These are phyloP conservation scores for Plenodomus lindquistii DNA, from an alignment of 2,329 filamentous ascomycete genomes.

Conservation along the genomic window DNA sequence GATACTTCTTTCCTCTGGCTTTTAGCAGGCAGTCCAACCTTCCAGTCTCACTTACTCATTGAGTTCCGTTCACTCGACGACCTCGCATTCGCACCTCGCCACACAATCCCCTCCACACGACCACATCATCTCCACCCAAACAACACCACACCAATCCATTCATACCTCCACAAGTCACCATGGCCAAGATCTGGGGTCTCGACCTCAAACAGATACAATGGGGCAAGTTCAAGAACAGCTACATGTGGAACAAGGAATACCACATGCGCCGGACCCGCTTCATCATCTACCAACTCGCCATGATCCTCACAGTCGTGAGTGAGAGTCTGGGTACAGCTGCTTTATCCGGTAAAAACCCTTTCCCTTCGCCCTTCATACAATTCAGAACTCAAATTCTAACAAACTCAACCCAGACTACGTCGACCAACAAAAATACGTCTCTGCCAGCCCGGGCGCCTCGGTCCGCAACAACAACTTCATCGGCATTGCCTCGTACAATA, in stretches of 20 bases:
- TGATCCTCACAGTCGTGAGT: slow-evolving; percentile 61
- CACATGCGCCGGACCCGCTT: slow-evolving; percentile 62
- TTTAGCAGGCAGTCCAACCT: too few species aligned
- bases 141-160: too few species aligned
- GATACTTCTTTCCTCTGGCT: too few species aligned
- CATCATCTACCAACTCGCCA: slow-evolving; percentile 62
- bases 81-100: too few species aligned
- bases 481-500: slow-evolving; percentile 61
- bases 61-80: too few species aligned
- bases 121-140: too few species aligned
- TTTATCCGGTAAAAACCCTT: slow-evolving; percentile 51
- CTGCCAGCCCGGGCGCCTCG: slow-evolving; percentile 45
- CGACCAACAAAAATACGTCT: slow-evolving; percentile 56
- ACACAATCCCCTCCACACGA: too few species aligned
- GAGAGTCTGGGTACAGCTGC: slow-evolving; percentile 61
- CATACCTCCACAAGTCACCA: slow-evolving; percentile 8
- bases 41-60: too few species aligned
- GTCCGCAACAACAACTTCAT: slow-evolving; percentile 61
- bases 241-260: slow-evolving; percentile 62
- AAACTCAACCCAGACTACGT: slow-evolving; percentile 52
- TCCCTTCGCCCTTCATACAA: not conserved
- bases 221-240: slow-evolving; percentile 60
- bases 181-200: slow-evolving; percentile 60
- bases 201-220: slow-evolving; percentile 62
- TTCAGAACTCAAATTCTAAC: slow-evolving; percentile 1